These are phyloP conservation scores for Grosmannia serpens DNA, from an alignment of 2,329 filamentous ascomycete species.

Conservation along the genomic window DNA sequence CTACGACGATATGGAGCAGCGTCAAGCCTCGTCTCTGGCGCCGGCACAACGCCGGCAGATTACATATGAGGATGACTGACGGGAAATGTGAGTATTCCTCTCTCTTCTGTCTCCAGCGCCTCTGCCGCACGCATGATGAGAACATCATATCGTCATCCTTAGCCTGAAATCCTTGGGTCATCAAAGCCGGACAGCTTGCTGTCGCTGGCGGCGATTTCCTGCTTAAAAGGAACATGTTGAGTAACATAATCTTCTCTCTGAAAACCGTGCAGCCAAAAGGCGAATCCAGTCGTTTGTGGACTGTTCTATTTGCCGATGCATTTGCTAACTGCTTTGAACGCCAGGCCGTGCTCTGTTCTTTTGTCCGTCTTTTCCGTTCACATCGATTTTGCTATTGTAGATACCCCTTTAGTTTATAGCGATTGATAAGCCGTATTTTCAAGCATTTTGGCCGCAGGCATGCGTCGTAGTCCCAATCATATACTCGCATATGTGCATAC, in stretches of 20 bases:
- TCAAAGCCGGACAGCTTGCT: constrained; percentile 15
- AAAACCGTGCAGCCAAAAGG: constrained; percentile 9
- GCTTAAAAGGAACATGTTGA: constrained; percentile 24
- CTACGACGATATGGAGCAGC: constrained; percentile 37
- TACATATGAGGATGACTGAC: constrained; percentile 31
- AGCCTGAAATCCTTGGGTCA: constrained; percentile 51
- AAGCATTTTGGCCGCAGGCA: neutral
- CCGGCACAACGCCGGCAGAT: constrained; percentile 31
- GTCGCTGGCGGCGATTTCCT: neutral
- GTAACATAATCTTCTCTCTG: constrained; percentile 40
- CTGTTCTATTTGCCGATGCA: neutral
- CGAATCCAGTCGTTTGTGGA: neutral
- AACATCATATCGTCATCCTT: constrained; percentile 92
- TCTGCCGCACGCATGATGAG: constrained; percentile 56
- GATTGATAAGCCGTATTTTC: neutral
- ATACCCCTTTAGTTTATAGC: neutral
- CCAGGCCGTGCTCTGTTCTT: neutral
- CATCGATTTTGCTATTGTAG: neutral
- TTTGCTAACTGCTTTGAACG: neutral
- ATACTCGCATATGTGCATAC: neutral
- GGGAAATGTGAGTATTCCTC: neutral
- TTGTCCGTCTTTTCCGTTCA: neutral
- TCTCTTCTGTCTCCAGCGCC: constrained; percentile 1
- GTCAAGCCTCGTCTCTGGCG: constrained; percentile 13
- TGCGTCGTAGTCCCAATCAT: neutral